Conservation (phyloP, 805 yeast genomes). For the Kuraishia capsulata region DNA sequence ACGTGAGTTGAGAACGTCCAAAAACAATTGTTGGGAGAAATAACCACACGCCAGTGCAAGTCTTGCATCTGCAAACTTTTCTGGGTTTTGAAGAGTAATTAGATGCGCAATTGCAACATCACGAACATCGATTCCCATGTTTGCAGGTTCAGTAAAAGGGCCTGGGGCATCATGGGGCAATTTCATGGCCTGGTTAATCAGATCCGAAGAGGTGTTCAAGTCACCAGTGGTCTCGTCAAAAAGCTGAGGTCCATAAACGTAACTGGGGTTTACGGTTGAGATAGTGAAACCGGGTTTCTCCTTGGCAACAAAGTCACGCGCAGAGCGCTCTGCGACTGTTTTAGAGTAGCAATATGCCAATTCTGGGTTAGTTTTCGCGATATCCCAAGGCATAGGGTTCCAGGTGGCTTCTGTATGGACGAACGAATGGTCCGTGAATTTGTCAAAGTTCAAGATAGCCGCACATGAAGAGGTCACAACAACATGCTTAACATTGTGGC, state of each 20-base stretch:
- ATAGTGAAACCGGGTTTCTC: slow-evolving; percentile 23
- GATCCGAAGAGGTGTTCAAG: slow-evolving; percentile 27
- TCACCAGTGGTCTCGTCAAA: slow-evolving; percentile 17
- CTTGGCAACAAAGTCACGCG: slow-evolving; percentile 21
- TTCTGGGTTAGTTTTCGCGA: slow-evolving; percentile 7
- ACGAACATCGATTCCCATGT: slow-evolving; percentile 30
- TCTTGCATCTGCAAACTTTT: slow-evolving; percentile 22
- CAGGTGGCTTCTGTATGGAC: slow-evolving; percentile 18
- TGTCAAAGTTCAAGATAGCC: background rate
- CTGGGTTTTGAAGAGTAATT: slow-evolving; percentile 31
- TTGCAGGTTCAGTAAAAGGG: background rate
- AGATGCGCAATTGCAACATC: slow-evolving; percentile 38
- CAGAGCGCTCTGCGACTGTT: slow-evolving; percentile 28
- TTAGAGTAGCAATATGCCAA: slow-evolving; percentile 30
- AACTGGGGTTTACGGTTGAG: slow-evolving; percentile 26
- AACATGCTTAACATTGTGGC: slow-evolving; percentile 32
- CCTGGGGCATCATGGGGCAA: slow-evolving; percentile 17
- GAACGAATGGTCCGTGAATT: slow-evolving; percentile 1
- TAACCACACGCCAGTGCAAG: slow-evolving; percentile 16
- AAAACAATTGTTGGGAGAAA: slow-evolving; percentile 17
- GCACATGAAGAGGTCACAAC: slow-evolving; percentile 33
- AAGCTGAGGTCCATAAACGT: slow-evolving; percentile 38
- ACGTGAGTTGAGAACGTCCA: slow-evolving; percentile 22
- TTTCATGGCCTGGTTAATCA: slow-evolving; percentile 21
- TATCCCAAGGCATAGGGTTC: slow-evolving; percentile 10